A percentile compares a stretch with the other conserved stretches of the same genome.
Evolutionary conservation across 768 basidiomycete genomes (phyloP).

Genomic region (Pholiota conissans): DNA sequence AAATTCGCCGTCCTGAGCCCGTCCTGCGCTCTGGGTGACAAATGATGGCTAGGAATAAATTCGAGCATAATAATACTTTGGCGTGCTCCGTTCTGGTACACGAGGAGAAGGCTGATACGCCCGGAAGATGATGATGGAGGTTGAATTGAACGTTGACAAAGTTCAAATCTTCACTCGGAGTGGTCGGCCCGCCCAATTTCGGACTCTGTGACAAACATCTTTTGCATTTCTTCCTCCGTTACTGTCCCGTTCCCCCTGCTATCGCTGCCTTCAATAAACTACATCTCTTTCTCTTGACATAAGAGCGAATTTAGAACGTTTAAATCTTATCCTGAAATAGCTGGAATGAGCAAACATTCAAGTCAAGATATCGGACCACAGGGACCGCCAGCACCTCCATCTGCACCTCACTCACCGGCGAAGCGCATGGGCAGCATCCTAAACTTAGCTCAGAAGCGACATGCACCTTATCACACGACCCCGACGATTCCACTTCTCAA

Average conservation of each 20-base stretch:
- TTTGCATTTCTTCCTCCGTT: not conserved
- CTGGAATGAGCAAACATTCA: too few relatives aligned
- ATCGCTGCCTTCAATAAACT: not conserved
- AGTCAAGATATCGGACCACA: not conserved
- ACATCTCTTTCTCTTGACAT: too few relatives aligned
- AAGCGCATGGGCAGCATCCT: not conserved
- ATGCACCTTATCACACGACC: slow-evolving; percentile 5
- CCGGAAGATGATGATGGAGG: not conserved
- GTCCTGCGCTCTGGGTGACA: too few relatives aligned
- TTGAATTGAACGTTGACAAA: not conserved
- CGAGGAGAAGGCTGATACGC: not conserved
- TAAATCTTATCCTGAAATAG: too few relatives aligned
- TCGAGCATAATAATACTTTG: not conserved
- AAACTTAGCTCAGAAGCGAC: slow-evolving; percentile 7
- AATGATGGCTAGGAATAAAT: not conserved
- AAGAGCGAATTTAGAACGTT: too few relatives aligned
- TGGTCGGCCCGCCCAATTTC: not conserved
- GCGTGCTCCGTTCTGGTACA: not conserved
- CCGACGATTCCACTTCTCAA: not conserved
- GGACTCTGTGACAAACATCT: not conserved
- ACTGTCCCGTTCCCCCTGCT: not conserved
- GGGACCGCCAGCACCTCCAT: not conserved
- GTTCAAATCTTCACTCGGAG: not conserved
- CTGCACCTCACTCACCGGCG: not conserved
- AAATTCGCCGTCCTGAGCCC: not conserved